Evolutionary conservation across 345 rosid species (phyloP).

Genomic region (Syzygium aromaticum): DNA sequence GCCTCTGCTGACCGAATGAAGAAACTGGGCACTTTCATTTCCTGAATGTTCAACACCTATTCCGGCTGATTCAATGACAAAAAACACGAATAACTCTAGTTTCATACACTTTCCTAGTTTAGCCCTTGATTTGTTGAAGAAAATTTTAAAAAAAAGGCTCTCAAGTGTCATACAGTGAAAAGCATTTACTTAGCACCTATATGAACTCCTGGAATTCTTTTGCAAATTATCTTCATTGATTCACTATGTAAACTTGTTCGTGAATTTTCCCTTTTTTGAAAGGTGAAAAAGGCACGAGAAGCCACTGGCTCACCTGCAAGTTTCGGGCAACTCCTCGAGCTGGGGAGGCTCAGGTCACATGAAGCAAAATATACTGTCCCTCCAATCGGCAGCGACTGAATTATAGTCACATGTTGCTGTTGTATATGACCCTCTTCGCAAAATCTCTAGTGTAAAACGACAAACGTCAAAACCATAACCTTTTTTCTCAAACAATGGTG

Average conservation of each 20-base stretch:
- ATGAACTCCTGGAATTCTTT: not conserved
- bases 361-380: conserved; percentile 21
- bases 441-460: conserved; percentile 4
- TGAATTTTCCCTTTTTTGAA: not conserved
- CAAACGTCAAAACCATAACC: no score
- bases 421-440: not conserved
- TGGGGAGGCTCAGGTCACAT: conserved; percentile 29
- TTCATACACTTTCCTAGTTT: not conserved
- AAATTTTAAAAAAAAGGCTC: not conserved
- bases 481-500: no score
- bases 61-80: fast-evolving
- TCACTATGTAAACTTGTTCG: not conserved
- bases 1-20: not conserved
- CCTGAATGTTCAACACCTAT: not conserved
- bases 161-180: not conserved
- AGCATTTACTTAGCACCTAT: not conserved
- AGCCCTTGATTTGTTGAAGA: not conserved
- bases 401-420: not conserved
- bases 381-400: not conserved
- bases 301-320: conserved; percentile 21
- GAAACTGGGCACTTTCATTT: not conserved
- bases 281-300: not conserved
- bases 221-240: not conserved
- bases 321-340: conserved; percentile 23
- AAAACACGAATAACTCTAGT: fast-evolving